Conservation (phyloP, 2,329 filamentous ascomycete genomes). For the Paecilomyces sp. region DNA sequence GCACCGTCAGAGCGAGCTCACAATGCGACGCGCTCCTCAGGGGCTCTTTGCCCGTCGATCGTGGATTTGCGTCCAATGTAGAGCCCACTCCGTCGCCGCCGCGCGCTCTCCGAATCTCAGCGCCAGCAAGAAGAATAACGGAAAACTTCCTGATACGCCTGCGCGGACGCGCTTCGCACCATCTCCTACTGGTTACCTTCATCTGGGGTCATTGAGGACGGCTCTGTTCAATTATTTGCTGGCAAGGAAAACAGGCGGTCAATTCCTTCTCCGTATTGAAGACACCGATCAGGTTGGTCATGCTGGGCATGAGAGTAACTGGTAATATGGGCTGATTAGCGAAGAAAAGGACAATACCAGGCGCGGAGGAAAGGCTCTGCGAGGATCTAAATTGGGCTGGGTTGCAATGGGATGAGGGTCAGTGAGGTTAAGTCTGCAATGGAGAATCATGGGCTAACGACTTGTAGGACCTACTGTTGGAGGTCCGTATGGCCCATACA, state of each 20-base stretch:
- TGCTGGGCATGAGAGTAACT: background rate
- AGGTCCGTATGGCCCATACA: conserved; percentile 78
- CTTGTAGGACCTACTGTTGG: conserved; percentile 65
- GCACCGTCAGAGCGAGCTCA: background rate
- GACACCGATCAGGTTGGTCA: conserved; percentile 79
- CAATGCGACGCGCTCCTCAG: conserved; percentile 21
- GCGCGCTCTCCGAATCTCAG: conserved; percentile 13
- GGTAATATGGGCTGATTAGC: conserved; percentile 20
- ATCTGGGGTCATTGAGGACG: conserved; percentile 84
- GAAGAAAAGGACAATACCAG: conserved; percentile 72
- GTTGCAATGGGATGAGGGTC: conserved; percentile 86
- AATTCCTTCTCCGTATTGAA: conserved; percentile 86
- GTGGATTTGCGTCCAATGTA: conserved; percentile 31
- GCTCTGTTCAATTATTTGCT: conserved; percentile 93
- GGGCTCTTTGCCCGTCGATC: conserved; percentile 20
- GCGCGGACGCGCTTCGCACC: conserved; percentile 85
- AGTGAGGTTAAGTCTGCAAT: conserved; percentile 1
- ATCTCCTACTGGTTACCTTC: conserved; percentile 88
- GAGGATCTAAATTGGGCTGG: conserved; percentile 83
- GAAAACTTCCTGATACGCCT: conserved; percentile 44
- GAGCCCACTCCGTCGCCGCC: conserved; percentile 23
- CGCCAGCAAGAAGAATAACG: conserved; percentile 22
- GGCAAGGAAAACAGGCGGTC: conserved; percentile 78
- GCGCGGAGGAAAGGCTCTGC: conserved; percentile 70
- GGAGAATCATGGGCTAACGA: conserved; percentile 4